Conservation (phyloP, 345 rosid species). For the Dipteronia sinensis region DNA sequence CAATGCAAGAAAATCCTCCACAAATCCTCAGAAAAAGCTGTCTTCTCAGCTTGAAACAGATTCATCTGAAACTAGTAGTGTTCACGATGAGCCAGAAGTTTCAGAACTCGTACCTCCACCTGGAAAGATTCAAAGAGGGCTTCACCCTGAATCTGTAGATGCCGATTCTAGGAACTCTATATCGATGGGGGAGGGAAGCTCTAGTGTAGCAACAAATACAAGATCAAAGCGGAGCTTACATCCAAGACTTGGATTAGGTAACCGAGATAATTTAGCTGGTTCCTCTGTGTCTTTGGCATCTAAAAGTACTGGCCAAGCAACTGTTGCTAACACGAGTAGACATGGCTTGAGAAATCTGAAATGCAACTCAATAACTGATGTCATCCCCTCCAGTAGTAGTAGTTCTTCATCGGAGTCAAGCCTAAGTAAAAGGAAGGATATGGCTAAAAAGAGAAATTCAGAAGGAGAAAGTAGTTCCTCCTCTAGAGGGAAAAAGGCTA, state of each 20-base stretch:
- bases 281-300: slow-evolving; percentile 41
- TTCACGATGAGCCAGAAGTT: slow-evolving; percentile 55
- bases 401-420: slow-evolving; percentile 55
- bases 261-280: slow-evolving; percentile 35
- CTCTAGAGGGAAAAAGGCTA: slow-evolving; percentile 54
- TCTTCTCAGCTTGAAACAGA: slow-evolving; percentile 51
- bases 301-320: slow-evolving; percentile 44
- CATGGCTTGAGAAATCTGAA: slow-evolving; percentile 49
- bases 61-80: slow-evolving; percentile 71
- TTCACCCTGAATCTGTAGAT: slow-evolving; percentile 34
- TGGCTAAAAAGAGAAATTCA: slow-evolving; percentile 46
- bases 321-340: slow-evolving; percentile 37
- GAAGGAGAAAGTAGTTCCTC: slow-evolving; percentile 75
- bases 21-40: slow-evolving; percentile 46
- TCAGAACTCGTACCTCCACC: slow-evolving; percentile 34
- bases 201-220: slow-evolving; percentile 49
- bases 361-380: slow-evolving; percentile 62
- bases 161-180: slow-evolving; percentile 30
- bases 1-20: slow-evolving; percentile 41
- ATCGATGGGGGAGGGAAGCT: slow-evolving; percentile 46
- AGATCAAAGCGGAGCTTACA: slow-evolving; percentile 46
- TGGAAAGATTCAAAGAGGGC: slow-evolving; percentile 49
- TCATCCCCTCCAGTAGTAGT: slow-evolving; percentile 44
- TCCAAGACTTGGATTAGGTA: slow-evolving; percentile 47
- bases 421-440: slow-evolving; percentile 42